Evolutionary conservation across 2,329 filamentous ascomycete species (phyloP).

Genomic region (Macrophomina pseudophaseolina): DNA sequence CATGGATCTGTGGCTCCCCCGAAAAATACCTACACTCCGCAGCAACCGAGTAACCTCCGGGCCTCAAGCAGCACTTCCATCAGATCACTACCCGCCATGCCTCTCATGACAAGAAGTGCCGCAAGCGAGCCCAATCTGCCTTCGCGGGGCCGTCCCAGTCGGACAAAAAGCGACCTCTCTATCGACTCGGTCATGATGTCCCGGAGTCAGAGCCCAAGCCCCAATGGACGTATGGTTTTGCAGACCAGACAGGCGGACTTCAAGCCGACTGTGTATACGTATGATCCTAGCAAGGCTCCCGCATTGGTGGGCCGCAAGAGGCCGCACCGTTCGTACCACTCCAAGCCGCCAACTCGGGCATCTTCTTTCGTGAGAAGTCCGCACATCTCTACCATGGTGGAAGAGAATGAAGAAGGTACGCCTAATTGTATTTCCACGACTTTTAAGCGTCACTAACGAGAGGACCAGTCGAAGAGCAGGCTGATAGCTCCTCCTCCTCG

Average conservation of each 20-base stretch:
- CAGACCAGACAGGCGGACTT: conserved; percentile 12
- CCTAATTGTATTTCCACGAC: not conserved
- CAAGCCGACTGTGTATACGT: conserved; percentile 13
- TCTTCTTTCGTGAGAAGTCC: conserved; percentile 20
- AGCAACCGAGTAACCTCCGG: conserved; percentile 24
- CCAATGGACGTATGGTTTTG: conserved; percentile 11
- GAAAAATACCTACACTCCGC: conserved; percentile 30
- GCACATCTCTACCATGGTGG: conserved; percentile 21
- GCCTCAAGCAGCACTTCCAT: conserved; percentile 15
- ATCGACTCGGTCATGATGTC: conserved; percentile 37
- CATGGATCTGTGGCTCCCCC: conserved; percentile 35
- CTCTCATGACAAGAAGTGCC: not conserved
- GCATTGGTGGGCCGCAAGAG: conserved; percentile 17
- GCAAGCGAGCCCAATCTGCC: conserved; percentile 12
- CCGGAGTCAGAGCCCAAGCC: conserved; percentile 10
- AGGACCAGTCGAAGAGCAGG: not conserved
- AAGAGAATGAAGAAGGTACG: conserved; percentile 19
- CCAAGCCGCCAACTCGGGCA: conserved; percentile 2
- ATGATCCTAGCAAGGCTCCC: conserved; percentile 22
- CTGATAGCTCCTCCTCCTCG: conserved; percentile 20
- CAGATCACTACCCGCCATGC: not conserved
- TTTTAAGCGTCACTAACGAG: not conserved
- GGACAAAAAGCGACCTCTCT: conserved; percentile 31
- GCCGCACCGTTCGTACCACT: not conserved
- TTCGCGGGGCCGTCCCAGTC: not conserved